A percentile compares a stretch with the other conserved stretches of the same genome.
Conservation (phyloP, 129 eudicot genomes). For the Flaveria bidentis region DNA sequence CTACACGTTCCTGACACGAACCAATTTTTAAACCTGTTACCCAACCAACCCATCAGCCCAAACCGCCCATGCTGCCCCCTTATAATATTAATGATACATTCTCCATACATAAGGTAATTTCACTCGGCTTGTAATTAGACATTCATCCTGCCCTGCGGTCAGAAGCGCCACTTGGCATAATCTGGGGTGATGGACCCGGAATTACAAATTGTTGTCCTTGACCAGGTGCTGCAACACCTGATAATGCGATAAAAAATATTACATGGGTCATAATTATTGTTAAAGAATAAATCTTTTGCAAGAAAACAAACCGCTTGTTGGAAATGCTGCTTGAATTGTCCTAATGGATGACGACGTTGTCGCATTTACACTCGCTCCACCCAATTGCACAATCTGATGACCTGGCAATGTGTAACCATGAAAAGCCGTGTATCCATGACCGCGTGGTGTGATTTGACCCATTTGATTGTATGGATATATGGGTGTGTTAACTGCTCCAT, state of each 20-base stretch:
- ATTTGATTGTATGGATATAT: slow-evolving; percentile 79
- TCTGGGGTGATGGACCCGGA: slow-evolving; percentile 66
- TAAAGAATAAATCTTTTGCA: slow-evolving; percentile 7
- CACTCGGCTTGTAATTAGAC: slow-evolving; percentile 53
- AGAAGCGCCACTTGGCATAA: slow-evolving; percentile 77
- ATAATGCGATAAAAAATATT: slow-evolving; percentile 30
- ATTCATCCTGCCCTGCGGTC: slow-evolving; percentile 86
- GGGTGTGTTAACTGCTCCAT: slow-evolving; percentile 64
- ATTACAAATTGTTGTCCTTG: slow-evolving; percentile 73
- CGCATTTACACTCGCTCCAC: slow-evolving; percentile 64
- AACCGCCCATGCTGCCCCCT: background rate
- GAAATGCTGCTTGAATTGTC: slow-evolving; percentile 69
- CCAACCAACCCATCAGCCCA: slow-evolving; percentile 4
- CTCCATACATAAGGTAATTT: background rate
- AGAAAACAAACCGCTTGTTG: slow-evolving; percentile 50
- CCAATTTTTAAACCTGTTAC: background rate
- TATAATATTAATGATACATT: background rate
- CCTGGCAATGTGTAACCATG: slow-evolving; percentile 75
- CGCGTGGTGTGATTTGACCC: slow-evolving; percentile 63
- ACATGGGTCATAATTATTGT: slow-evolving; percentile 7
- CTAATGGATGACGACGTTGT: slow-evolving; percentile 64
- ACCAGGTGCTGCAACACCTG: slow-evolving; percentile 69
- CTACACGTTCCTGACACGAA: background rate
- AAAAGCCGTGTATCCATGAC: slow-evolving; percentile 60
- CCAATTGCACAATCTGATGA: slow-evolving; percentile 76